Evolutionary conservation across 768 basidiomycete species (phyloP).

Genomic region (Tylopilus balloui): DNA sequence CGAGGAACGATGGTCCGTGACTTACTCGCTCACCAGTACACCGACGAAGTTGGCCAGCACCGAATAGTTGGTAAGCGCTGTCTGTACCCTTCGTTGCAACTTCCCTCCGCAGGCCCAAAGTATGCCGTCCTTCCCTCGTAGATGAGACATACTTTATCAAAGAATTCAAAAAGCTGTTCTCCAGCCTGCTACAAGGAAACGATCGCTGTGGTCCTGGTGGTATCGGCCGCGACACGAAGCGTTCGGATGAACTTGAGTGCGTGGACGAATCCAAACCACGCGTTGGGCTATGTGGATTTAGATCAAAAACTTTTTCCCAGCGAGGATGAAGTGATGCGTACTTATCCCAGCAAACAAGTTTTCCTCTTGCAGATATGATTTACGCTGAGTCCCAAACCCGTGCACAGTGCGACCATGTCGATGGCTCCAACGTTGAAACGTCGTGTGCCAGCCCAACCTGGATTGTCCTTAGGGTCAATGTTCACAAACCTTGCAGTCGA

Average conservation of each 20-base stretch:
- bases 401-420: too few relatives aligned
- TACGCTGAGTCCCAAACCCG: too few relatives aligned
- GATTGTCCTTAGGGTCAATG: too few relatives aligned
- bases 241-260: conserved; percentile 65
- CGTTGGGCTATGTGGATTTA: conserved; percentile 46
- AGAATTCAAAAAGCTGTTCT: conserved; percentile 58
- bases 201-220: conserved; percentile 51
- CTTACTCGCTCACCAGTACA: too few relatives aligned
- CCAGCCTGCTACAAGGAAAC: conserved; percentile 87
- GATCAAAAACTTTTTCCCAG: not conserved
- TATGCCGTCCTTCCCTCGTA: conserved; percentile 9
- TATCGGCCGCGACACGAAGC: conserved; percentile 60
- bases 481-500: too few relatives aligned
- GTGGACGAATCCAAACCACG: conserved; percentile 65
- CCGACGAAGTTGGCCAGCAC: too few relatives aligned
- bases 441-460: too few relatives aligned
- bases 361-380: conserved; percentile 55
- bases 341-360: conserved; percentile 78
- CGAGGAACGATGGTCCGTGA: too few relatives aligned
- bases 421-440: too few relatives aligned
- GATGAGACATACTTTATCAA: conserved; percentile 47
- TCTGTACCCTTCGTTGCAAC: conserved; percentile 38
- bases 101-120: conserved; percentile 1
- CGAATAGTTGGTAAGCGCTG: too few relatives aligned
- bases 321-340: conserved; percentile 25